These are phyloP conservation scores for Asterella californica DNA, from an alignment of 225 moss, liverwort and hornwort genomes.

Conservation along the genomic window DNA sequence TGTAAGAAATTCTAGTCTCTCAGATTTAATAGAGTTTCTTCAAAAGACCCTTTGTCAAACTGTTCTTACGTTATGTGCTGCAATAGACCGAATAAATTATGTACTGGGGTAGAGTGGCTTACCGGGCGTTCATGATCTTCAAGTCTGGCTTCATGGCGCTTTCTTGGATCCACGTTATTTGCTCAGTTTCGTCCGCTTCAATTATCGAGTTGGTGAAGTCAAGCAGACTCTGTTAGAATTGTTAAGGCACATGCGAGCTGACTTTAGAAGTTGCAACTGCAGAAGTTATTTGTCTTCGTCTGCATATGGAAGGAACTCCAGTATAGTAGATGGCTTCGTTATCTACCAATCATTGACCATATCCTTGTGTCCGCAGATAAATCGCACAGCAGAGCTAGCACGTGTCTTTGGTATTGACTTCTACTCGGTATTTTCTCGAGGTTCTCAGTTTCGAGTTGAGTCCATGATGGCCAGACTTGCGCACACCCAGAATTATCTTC, in stretches of 20 bases:
- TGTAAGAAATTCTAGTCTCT: constrained; percentile 31
- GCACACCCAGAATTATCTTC: constrained; percentile 90
- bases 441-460: constrained; percentile 95
- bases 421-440: constrained; percentile 96
- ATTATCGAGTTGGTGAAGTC: background rate
- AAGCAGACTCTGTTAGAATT: background rate
- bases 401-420: constrained; percentile 98
- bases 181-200: background rate
- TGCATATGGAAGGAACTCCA: background rate
- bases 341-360: background rate
- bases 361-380: constrained; percentile 53
- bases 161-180: background rate
- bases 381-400: constrained; percentile 91
- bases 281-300: background rate
- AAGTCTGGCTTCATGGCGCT: background rate
- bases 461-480: constrained; percentile 98
- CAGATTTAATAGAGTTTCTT: background rate
- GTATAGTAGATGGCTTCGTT: background rate
- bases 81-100: no score
- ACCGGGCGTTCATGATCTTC: background rate
- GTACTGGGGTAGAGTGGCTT: background rate
- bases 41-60: background rate
- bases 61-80: background rate
- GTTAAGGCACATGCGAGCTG: background rate
- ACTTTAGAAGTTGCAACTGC: background rate